Conservation (phyloP, 2,329 filamentous ascomycete genomes). For the Talaromyces sp. region DNA sequence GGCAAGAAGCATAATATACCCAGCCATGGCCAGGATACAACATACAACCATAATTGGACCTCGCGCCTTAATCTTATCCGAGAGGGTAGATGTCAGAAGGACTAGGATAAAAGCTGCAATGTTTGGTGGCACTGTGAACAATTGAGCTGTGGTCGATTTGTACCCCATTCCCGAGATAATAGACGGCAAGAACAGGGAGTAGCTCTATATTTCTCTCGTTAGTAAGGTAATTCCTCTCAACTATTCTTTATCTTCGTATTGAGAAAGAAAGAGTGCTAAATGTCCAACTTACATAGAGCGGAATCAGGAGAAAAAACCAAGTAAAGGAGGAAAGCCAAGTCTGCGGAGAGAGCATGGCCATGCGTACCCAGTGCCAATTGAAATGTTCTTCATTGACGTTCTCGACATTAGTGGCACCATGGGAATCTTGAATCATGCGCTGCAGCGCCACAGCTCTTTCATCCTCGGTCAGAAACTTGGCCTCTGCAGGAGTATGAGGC, state of each 20-base stretch:
- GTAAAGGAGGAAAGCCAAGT: slow-evolving; percentile 22
- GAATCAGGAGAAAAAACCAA: slow-evolving; percentile 17
- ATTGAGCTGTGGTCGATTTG: slow-evolving; percentile 32
- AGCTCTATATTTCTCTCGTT: slow-evolving; percentile 20
- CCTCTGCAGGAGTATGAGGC: slow-evolving; percentile 27
- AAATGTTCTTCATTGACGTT: not conserved
- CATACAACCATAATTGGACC: slow-evolving; percentile 30
- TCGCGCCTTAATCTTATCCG: slow-evolving; percentile 26
- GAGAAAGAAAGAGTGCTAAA: not conserved
- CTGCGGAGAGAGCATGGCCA: slow-evolving; percentile 26
- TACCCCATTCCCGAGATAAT: slow-evolving; percentile 43
- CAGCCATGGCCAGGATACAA: slow-evolving; percentile 24
- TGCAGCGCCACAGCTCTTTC: slow-evolving; percentile 17
- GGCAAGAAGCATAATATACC: slow-evolving; percentile 33
- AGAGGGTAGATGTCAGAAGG: slow-evolving; percentile 27
- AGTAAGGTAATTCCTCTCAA: not conserved
- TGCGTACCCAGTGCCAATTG: slow-evolving; percentile 37
- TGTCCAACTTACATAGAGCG: slow-evolving; percentile 24
- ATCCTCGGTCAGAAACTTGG: slow-evolving; percentile 24
- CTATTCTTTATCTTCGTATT: not conserved
- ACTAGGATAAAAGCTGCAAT: slow-evolving; percentile 30
- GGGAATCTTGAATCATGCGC: not conserved
- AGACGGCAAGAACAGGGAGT: slow-evolving; percentile 43
- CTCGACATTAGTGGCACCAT: not conserved
- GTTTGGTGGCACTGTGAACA: slow-evolving; percentile 36